phyloP scores from a whole-genome alignment of 495 filamentous ascomycete genomes.

The Alectoria sarmentosa region DNA sequence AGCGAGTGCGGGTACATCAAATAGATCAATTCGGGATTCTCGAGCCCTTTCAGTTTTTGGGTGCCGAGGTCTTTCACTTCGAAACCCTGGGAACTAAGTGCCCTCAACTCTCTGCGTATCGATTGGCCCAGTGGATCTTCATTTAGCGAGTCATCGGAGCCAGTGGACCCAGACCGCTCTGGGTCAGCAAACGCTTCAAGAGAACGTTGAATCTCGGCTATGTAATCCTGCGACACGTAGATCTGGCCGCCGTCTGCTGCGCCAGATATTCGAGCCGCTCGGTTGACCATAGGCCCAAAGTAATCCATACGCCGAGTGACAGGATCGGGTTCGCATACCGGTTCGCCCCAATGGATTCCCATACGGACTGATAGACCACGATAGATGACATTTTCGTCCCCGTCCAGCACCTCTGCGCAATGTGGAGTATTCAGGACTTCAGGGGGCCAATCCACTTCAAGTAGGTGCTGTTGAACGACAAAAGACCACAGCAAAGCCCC shows the following conservation, averaged over 20 bases:
- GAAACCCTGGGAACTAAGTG: constrained; percentile 86
- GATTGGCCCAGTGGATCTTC: constrained; percentile 62
- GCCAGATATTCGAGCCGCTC: constrained; percentile 83
- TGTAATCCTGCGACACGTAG: constrained; percentile 92
- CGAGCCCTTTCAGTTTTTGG: constrained; percentile 87
- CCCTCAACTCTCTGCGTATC: constrained; percentile 81
- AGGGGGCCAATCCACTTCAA: constrained; percentile 85
- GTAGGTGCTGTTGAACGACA: constrained; percentile 77
- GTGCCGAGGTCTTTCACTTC: constrained; percentile 95
- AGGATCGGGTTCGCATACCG: constrained; percentile 90
- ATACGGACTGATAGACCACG: constrained; percentile 90
- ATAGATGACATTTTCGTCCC: constrained; percentile 85
- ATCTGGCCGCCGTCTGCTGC: constrained; percentile 98
- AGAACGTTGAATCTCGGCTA: constrained; percentile 87
- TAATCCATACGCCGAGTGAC: constrained; percentile 99
- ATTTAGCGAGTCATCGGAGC: constrained; percentile 60
- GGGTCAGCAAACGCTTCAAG: constrained; percentile 76
- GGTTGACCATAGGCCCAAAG: constrained; percentile 98
- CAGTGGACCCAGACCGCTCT: constrained; percentile 59
- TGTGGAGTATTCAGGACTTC: constrained; percentile 84
- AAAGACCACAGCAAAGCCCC: constrained; percentile 94
- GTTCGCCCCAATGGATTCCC: constrained; percentile 92
- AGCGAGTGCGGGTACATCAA: constrained; percentile 87
- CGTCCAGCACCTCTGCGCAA: constrained; percentile 72
- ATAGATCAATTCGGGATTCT: constrained; percentile 94